These are phyloP conservation scores for Metschnikowia proteae DNA, from an alignment of 805 yeast species.

Conservation along the genomic window DNA sequence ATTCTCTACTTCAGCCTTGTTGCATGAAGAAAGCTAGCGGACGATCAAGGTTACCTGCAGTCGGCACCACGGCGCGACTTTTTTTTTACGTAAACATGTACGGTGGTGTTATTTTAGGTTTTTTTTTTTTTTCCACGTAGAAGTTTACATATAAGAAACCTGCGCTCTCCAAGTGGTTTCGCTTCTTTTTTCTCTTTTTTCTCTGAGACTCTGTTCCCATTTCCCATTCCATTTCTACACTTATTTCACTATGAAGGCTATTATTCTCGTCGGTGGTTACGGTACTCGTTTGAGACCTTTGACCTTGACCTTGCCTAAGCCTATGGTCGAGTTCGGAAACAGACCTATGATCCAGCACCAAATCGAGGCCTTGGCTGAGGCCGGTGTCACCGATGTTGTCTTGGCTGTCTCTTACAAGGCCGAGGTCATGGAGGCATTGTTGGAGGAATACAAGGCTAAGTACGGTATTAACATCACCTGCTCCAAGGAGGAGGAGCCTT, in stretches of 20 bases:
- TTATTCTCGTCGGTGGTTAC: conserved; percentile 98
- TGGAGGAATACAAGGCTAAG: conserved; percentile 89
- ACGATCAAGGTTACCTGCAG: background rate
- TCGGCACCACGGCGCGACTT: conserved; percentile 6
- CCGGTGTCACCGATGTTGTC: conserved; percentile 98
- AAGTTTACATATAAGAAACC: conserved; percentile 8
- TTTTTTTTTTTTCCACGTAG: conserved; percentile 8
- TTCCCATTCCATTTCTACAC: background rate
- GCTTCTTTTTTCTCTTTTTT: conserved; percentile 6
- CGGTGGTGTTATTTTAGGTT: conserved; percentile 8
- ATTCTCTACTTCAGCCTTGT: background rate
- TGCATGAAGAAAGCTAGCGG: background rate
- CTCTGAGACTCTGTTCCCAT: conserved; percentile 7
- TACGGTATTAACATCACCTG: conserved; percentile 94
- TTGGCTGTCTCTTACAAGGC: conserved; percentile 99
- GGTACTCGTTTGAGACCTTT: conserved; percentile 99
- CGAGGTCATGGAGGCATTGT: conserved; percentile 95
- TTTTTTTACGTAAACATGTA: conserved; percentile 12
- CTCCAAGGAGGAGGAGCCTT: conserved; percentile 98
- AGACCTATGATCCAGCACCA: conserved; percentile 99
- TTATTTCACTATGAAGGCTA: conserved; percentile 70
- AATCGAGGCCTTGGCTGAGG: conserved; percentile 94
- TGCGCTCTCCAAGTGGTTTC: background rate
- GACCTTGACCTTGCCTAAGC: conserved; percentile 92
- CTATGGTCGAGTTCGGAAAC: conserved; percentile 96